Evolutionary conservation across 73 alveolate species (phyloP).

Genomic region (Uronychia binucleata): DNA sequence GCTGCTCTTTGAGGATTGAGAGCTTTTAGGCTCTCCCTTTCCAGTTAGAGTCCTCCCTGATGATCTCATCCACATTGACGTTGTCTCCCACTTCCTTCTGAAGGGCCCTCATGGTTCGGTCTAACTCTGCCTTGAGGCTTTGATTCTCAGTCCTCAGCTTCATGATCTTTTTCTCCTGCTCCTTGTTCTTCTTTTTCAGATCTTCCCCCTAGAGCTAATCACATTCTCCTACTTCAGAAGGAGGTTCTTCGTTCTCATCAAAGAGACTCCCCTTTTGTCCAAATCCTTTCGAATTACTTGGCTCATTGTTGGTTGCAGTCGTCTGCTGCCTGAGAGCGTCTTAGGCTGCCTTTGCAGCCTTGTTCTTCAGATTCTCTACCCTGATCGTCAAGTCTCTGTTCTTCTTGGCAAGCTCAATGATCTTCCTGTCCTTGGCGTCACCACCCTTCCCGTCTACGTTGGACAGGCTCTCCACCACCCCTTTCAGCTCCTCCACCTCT

Average conservation of each 20-base stretch:
- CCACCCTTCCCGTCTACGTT: background rate
- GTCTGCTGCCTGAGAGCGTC: conserved; percentile 25
- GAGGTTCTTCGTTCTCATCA: background rate
- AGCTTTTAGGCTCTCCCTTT: conserved; percentile 65
- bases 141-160: conserved; percentile 57
- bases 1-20: conserved; percentile 38
- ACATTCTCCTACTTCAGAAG: background rate
- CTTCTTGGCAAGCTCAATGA: conserved; percentile 58
- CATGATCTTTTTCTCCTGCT: conserved; percentile 37
- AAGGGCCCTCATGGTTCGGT: conserved; percentile 34
- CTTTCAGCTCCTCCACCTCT: background rate
- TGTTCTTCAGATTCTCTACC: conserved; percentile 54
- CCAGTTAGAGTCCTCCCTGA: conserved; percentile 37
- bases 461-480: background rate
- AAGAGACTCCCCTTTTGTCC: background rate
- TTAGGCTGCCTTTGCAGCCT: conserved; percentile 71
- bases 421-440: conserved; percentile 58
- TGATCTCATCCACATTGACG: conserved; percentile 41
- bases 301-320: background rate
- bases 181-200: conserved; percentile 29
- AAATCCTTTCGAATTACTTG: background rate
- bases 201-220: conserved; percentile 2
- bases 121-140: conserved; percentile 26
- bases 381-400: conserved; percentile 36
- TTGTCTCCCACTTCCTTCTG: conserved; percentile 58